Conservation (phyloP, 768 basidiomycete species). For the Tephrocybe sp. region DNA sequence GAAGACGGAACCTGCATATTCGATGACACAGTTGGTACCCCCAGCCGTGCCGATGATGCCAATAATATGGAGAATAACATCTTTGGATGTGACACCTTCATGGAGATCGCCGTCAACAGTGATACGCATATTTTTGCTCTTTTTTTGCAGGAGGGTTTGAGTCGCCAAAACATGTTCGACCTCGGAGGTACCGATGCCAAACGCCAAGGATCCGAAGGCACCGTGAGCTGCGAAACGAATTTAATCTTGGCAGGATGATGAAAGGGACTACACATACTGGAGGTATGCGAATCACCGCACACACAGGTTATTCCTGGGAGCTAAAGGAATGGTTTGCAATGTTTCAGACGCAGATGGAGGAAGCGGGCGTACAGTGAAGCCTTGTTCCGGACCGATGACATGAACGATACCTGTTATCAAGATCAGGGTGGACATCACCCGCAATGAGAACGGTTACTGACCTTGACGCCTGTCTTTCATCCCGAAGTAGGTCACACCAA, state of each 20-base stretch:
- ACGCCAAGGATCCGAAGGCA: constrained; percentile 90
- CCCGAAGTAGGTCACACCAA: constrained; percentile 90
- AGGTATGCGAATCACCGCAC: constrained; percentile 93
- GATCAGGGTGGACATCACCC: constrained; percentile 3
- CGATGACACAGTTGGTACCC: constrained; percentile 89
- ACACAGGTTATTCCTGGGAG: constrained; percentile 81
- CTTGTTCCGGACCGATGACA: constrained; percentile 92
- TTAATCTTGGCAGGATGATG: constrained; percentile 5
- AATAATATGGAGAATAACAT: constrained; percentile 89
- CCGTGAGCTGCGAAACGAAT: constrained; percentile 64
- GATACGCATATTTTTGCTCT: constrained; percentile 92
- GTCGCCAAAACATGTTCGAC: constrained; percentile 95
- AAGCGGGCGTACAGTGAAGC: constrained; percentile 65
- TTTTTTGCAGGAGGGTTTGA: constrained; percentile 84
- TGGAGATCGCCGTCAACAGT: constrained; percentile 79
- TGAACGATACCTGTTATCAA: constrained; percentile 68
- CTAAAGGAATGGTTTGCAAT: constrained; percentile 29
- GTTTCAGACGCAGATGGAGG: not conserved
- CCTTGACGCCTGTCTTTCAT: constrained; percentile 89
- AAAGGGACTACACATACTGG: constrained; percentile 52
- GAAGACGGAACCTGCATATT: constrained; percentile 89
- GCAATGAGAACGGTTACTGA: constrained; percentile 24
- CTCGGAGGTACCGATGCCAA: constrained; percentile 92
- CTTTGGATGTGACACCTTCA: constrained; percentile 86
- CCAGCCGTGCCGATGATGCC: constrained; percentile 92